Evolutionary conservation across 768 basidiomycete species (phyloP), one percentile per base, ranked within the genome.

Genomic region (Udeniomyces megalosporus): DNA sequence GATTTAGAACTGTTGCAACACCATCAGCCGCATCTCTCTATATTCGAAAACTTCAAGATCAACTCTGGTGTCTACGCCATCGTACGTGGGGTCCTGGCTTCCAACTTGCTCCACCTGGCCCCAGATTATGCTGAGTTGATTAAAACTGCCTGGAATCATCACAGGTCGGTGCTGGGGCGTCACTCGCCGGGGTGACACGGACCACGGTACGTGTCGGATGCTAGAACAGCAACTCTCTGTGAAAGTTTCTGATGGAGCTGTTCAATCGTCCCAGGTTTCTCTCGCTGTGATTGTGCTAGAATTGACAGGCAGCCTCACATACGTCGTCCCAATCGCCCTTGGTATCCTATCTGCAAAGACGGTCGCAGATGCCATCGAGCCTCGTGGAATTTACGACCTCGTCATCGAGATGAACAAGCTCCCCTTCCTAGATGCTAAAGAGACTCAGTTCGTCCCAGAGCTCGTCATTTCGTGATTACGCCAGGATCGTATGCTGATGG

Each of bases 281-380:
- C 79, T 96, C 60, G 90, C 90, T 3, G 95, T 97, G 55, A 99
- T 97, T 73, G 88, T 85, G 77, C 89, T 96, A 70, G 93, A 97
- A 70, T 77, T 97, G 46, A 93, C 93, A 3, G 86, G 88, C 67
- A 89, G 89, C 1, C 76, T 99, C 67, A 90, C 87, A 2, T 97
- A 97, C 74, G 85, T 82, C 14, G 85, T 74, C 0, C 70, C 69
- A 0, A 65, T 71, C 24, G 68, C 69, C 61, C 35, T 70, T 47
- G 70, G 72, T 10, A 75, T 99, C 17, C 80, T 97, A 24, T 85
- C 91, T 20, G 88, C 88, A 26, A 93, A 92, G 76, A 89, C 87
- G 0, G 50, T 61, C n/a, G 89, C 88, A 8, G 89, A 92, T 71
- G 82, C 83, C 1, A 72, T 95, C 60, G 86, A 92, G 71, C 87